Evolutionary conservation across 2,329 filamentous ascomycete species (phyloP), one percentile per base, ranked within the genome.

Genomic region (Sporothrix sp.): DNA sequence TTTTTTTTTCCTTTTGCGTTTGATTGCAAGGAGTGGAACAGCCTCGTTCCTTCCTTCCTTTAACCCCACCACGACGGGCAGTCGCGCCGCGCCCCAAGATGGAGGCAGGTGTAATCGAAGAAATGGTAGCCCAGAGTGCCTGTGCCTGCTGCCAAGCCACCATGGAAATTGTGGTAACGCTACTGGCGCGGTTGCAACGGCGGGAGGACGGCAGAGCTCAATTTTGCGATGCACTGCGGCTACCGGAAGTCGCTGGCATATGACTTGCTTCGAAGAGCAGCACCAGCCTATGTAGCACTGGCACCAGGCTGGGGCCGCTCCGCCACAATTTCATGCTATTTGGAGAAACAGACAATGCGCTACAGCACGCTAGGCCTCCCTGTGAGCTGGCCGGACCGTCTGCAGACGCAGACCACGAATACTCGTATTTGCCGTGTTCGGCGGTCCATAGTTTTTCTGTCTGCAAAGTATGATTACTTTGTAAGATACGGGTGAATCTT

Each of bases 291-390:
- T n/a, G n/a, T n/a, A n/a, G n/a, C n/a, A n/a, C n/a, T n/a, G n/a
- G n/a, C n/a, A n/a, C n/a, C n/a, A n/a, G n/a, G n/a, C 8, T 11
- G 14, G 18, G 18, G 21, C 28, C 4, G 48, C 54, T 54, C 52
- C 39, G 54, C 52, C 54, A 56, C 52, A 28, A 51, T 52, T 49
- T 36, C 10, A 51, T 54, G 30, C 54, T 54, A 56, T 55, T 54
- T 53, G 51, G 21, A 38, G 51, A 40, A 42, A n/a, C 45, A 40
- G 20, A 20, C n/a, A 23, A 10, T n/a, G n/a, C 35, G 45, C 45
- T 48, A 39, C 44, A 44, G 40, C 11, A 44, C 40, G 13, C 38
- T 44, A 44, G 23, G 25, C 38, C n/a, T 18, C 14, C 3, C 18
- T 28, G 38, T n/a, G n/a, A n/a, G n/a, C n/a, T n/a, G n/a, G n/a